Evolutionary conservation across 2,329 filamentous ascomycete genomes (phyloP).

Genomic region (Paecilomyces sp.): DNA sequence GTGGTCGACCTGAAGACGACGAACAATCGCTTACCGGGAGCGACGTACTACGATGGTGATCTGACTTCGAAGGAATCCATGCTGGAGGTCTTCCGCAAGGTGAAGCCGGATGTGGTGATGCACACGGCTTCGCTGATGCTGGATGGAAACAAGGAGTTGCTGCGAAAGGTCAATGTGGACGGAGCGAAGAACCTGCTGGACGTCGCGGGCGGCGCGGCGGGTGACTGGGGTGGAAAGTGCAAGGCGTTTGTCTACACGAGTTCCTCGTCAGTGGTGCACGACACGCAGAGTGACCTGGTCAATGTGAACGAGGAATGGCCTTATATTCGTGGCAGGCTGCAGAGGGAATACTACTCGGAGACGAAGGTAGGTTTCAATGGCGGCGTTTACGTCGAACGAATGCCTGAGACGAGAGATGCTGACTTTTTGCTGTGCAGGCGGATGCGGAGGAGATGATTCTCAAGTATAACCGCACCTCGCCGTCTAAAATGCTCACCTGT

Average conservation of each 20-base stretch:
- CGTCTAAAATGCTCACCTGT: constrained; percentile 61
- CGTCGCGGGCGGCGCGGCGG: constrained; percentile 62
- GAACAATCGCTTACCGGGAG: constrained; percentile 57
- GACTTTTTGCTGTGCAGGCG: constrained; percentile 44
- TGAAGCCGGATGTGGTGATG: constrained; percentile 74
- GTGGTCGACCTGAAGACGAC: constrained; percentile 67
- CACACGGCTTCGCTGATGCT: constrained; percentile 70
- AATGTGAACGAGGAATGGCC: constrained; percentile 83
- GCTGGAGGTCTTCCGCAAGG: constrained; percentile 54
- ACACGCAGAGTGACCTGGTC: constrained; percentile 69
- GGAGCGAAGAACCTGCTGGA: constrained; percentile 66
- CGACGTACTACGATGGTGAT: constrained; percentile 67
- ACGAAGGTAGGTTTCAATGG: constrained; percentile 60
- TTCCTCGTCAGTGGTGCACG: constrained; percentile 77
- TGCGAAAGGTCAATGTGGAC: constrained; percentile 79
- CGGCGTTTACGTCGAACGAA: not conserved
- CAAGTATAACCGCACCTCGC: constrained; percentile 58
- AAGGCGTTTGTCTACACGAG: constrained; percentile 86
- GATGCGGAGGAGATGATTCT: constrained; percentile 77
- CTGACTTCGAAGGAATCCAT: constrained; percentile 63
- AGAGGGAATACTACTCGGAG: constrained; percentile 79
- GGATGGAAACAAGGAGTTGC: constrained; percentile 50
- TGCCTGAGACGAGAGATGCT: not conserved
- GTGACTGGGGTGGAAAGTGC: constrained; percentile 51
- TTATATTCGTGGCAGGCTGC: constrained; percentile 61